These are phyloP conservation scores for Solanum hybrid DNA, from an alignment of 305 asterid species.

Conservation along the genomic window DNA sequence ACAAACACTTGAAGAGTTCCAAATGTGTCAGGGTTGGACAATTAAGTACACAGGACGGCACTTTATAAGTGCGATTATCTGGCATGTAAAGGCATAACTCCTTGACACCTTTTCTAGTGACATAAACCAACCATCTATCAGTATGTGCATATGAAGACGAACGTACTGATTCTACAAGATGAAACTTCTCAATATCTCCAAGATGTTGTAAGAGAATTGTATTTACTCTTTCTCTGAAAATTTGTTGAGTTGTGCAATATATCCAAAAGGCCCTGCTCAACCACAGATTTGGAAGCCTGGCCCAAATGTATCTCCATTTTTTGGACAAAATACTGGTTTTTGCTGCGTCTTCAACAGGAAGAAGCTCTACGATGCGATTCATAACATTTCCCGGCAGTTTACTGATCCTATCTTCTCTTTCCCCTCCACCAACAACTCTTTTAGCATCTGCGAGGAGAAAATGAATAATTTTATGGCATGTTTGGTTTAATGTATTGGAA, in stretches of 20 bases:
- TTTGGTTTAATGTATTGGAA: not conserved
- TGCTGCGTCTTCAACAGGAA: slow-evolving; percentile 44
- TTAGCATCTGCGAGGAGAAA: not conserved
- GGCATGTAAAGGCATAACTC: slow-evolving; percentile 20
- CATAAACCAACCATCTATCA: not conserved
- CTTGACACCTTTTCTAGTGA: slow-evolving; percentile 17
- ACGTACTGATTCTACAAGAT: not conserved
- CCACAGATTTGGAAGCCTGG: slow-evolving; percentile 31
- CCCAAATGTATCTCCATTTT: slow-evolving; percentile 51
- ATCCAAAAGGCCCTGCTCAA: slow-evolving; percentile 27
- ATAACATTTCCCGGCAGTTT: slow-evolving; percentile 32
- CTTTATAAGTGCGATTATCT: not conserved
- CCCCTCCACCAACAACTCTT: not conserved
- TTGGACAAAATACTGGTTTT: slow-evolving; percentile 45
- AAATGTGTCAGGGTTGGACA: not conserved
- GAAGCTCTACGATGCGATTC: slow-evolving; percentile 34
- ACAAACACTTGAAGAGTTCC: not conserved
- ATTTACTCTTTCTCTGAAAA: slow-evolving; percentile 21
- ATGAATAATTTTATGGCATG: not conserved
- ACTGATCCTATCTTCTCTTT: slow-evolving; percentile 7
- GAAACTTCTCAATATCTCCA: slow-evolving; percentile 28
- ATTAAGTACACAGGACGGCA: not conserved
- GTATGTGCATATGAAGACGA: not conserved
- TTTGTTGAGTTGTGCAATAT: slow-evolving; percentile 20
- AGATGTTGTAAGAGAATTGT: slow-evolving; percentile 18